These are phyloP conservation scores for Aspergillus ustus DNA, from an alignment of 2,329 filamentous ascomycete genomes.

Conservation along the genomic window DNA sequence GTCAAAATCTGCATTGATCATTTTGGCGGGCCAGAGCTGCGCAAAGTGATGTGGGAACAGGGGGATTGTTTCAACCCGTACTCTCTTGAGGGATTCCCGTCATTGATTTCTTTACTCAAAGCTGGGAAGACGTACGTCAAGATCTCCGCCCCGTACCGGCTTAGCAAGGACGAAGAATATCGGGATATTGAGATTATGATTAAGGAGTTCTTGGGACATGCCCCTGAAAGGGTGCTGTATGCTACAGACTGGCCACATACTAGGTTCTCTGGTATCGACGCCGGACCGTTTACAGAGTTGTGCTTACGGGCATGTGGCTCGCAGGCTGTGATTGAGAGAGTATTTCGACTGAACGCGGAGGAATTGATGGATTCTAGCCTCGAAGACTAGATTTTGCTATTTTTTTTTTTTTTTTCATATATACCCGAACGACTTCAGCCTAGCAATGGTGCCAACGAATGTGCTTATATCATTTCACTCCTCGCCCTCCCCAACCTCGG, in stretches of 20 bases:
- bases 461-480: background rate
- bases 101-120: constrained; percentile 54
- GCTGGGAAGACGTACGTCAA: constrained; percentile 60
- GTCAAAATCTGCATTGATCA: constrained; percentile 65
- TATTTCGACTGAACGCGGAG: constrained; percentile 63
- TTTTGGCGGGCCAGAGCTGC: constrained; percentile 57
- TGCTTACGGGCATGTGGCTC: constrained; percentile 59
- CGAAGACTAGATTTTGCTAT: background rate
- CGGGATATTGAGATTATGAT: constrained; percentile 55
- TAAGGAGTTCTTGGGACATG: constrained; percentile 53
- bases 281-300: constrained; percentile 58
- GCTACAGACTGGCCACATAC: constrained; percentile 70
- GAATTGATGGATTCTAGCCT: constrained; percentile 44
- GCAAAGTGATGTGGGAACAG: constrained; percentile 18
- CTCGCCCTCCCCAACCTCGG: constrained; percentile 25
- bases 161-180: constrained; percentile 52
- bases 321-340: constrained; percentile 52
- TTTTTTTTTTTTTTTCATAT: background rate
- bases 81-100: constrained; percentile 54
- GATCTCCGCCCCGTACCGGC: constrained; percentile 62
- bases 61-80: constrained; percentile 45
- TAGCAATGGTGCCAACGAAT: background rate
- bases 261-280: constrained; percentile 61
- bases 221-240: constrained; percentile 57
- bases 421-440: background rate